Base-by-base conservation (phyloP, 352 stramenopile species). In the Phytophthora pseudosyringae region DNA sequence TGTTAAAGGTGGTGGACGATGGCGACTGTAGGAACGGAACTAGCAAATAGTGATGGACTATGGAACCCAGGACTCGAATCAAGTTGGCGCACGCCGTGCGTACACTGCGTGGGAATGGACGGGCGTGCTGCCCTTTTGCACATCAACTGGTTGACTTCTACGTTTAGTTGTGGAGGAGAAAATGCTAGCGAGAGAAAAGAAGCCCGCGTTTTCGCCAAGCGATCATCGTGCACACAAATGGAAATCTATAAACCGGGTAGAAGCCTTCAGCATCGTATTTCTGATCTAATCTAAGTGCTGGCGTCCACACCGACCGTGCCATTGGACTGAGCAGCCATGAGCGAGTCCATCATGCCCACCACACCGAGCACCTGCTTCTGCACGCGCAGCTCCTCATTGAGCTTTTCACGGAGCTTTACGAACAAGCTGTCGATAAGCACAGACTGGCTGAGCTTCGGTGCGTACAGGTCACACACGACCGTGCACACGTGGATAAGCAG, bases 351-450 rank as follows among this genome's bases (percentile, higher is more conserved):
- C 81, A 96, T 95, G 33, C 91, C 91, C 41, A 97, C 86, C 15
- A 98, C 79, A 46, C 76, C 72, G 48, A 87, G 67, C 51, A 97
- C 87, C 51, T 97, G 82, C 68, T 91, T 93, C 57, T 98, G 91
- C 54, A 94, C 73, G 13, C 73, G 71, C 33, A 97, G 69, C 64
- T 98, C 92, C 44, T 94, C 81, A 51, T 82, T 83, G 36, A 97
- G 76, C 69, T 94, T 93, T 62, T 91, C 84, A 41, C 86, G 73
- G 32, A 98, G 78, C 71, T 98, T 98, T 25, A 94, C 81, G 75
- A 99, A 98, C 29, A 98, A 80, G 59, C 97, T 88, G 77, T 99
- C 95, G 56, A 96, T 89, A 11, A 98, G 76, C 57, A 91, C 87
- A 45, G 87, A 95, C 67, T 94, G 86, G 46, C 95, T 97, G 15